These are phyloP conservation scores for Penicillium sp. DNA, from an alignment of 2,329 filamentous ascomycete species.

Conservation along the genomic window DNA sequence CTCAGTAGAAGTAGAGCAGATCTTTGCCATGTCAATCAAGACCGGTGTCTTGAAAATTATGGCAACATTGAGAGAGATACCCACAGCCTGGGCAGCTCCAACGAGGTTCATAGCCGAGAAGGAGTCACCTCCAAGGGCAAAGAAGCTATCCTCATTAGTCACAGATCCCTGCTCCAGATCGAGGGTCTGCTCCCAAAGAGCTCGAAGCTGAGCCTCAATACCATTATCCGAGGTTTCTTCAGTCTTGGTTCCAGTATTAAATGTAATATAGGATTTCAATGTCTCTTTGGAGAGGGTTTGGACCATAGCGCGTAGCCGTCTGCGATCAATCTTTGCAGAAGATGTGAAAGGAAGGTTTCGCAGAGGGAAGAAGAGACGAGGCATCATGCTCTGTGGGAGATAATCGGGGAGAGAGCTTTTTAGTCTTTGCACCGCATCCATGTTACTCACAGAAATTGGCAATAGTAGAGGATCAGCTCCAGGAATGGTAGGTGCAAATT, in stretches of 20 bases:
- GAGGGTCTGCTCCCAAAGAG: conserved; percentile 42
- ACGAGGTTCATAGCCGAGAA: conserved; percentile 51
- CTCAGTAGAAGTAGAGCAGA: conserved; percentile 17
- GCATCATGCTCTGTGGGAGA: conserved; percentile 46
- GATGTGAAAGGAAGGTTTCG: conserved; percentile 42
- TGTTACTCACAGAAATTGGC: conserved; percentile 24
- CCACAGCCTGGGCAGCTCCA: conserved; percentile 39
- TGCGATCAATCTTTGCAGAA: conserved; percentile 47
- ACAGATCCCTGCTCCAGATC: conserved; percentile 40
- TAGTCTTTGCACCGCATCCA: conserved; percentile 25
- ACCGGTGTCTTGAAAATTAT: conserved; percentile 47
- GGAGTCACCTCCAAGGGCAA: conserved; percentile 49
- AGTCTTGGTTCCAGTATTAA: conserved; percentile 13
- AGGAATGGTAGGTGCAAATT: conserved; percentile 14
- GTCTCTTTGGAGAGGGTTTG: conserved; percentile 35
- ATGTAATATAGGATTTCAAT: conserved; percentile 31
- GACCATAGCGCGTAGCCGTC: conserved; percentile 37
- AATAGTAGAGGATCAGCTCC: conserved; percentile 26
- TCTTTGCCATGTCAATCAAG: conserved; percentile 44
- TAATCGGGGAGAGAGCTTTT: conserved; percentile 26
- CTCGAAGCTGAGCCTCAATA: conserved; percentile 30
- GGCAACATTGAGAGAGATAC: conserved; percentile 43
- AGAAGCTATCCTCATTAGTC: conserved; percentile 48
- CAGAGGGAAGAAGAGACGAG: conserved; percentile 45
- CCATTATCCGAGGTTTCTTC: conserved; percentile 27